Conservation (phyloP, 768 basidiomycete genomes). For the Pleurotus platypus region DNA sequence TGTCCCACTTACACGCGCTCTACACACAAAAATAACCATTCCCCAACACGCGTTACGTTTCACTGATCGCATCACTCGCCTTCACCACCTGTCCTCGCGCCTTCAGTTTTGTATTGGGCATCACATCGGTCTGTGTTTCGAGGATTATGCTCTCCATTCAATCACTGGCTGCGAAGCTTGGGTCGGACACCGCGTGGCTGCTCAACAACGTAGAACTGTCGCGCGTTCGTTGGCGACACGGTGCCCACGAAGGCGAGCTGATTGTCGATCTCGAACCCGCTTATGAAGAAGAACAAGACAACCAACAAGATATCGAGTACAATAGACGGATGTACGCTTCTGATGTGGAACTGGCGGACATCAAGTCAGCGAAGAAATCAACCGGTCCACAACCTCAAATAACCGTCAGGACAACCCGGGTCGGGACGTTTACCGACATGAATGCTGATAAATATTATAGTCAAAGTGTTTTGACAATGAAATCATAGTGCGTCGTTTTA, state of each 20-base stretch:
- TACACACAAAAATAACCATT: not conserved
- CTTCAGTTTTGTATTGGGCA: constrained; percentile 17
- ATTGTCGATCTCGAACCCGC: constrained; percentile 22
- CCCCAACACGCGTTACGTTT: not conserved
- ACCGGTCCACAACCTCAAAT: not conserved
- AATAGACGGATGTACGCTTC: not conserved
- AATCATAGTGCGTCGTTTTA: constrained; percentile 11
- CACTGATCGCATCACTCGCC: not conserved
- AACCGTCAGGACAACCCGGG: constrained; percentile 4
- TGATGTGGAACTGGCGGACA: constrained; percentile 3
- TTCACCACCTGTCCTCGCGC: not conserved
- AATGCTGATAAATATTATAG: not conserved
- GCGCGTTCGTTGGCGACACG: constrained; percentile 35
- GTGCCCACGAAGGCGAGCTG: constrained; percentile 33
- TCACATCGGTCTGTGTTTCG: constrained; percentile 28
- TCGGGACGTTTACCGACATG: constrained; percentile 1
- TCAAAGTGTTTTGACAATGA: constrained; percentile 5
- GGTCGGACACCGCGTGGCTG: constrained; percentile 39
- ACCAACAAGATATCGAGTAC: constrained; percentile 5
- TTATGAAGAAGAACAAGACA: constrained; percentile 11
- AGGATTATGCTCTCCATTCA: constrained; percentile 36
- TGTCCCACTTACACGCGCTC: not conserved
- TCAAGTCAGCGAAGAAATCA: not conserved
- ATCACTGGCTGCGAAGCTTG: constrained; percentile 36
- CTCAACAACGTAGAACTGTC: constrained; percentile 42